Evolutionary conservation across 768 basidiomycete species (phyloP).

Genomic region (Kwoniella sp.): DNA sequence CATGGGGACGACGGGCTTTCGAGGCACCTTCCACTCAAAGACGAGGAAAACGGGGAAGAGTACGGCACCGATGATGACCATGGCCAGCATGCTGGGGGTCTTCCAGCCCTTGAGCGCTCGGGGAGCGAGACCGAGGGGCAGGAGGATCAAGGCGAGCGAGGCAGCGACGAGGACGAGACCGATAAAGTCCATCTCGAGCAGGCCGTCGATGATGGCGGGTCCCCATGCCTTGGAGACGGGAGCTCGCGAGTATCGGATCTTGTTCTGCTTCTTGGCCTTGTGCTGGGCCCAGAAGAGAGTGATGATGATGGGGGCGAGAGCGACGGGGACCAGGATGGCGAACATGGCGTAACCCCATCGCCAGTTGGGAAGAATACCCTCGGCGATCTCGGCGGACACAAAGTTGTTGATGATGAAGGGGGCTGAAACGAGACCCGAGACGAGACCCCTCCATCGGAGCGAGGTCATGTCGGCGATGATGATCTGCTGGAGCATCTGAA

Average conservation of each 20-base stretch:
- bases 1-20: slow-evolving; percentile 60
- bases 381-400: slow-evolving; percentile 50
- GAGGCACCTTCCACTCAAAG: slow-evolving; percentile 55
- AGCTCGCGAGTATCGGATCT: slow-evolving; percentile 12
- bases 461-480: slow-evolving; percentile 53
- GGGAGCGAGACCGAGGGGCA: slow-evolving; percentile 48
- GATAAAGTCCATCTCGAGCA: slow-evolving; percentile 40
- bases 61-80: slow-evolving; percentile 51
- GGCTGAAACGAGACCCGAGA: slow-evolving; percentile 41
- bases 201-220: slow-evolving; percentile 13
- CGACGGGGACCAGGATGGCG: slow-evolving; percentile 48
- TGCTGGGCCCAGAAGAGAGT: slow-evolving; percentile 50
- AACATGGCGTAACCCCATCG: slow-evolving; percentile 53
- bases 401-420: slow-evolving; percentile 52
- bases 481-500: slow-evolving; percentile 52
- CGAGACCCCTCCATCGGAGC: slow-evolving; percentile 48
- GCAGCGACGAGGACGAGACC: slow-evolving; percentile 48
- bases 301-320: slow-evolving; percentile 46
- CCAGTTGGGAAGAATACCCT: slow-evolving; percentile 44
- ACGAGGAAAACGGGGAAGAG: slow-evolving; percentile 31
- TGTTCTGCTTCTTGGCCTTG: slow-evolving; percentile 31
- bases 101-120: slow-evolving; percentile 37
- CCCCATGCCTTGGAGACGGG: slow-evolving; percentile 1
- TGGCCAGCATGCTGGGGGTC: slow-evolving; percentile 48
- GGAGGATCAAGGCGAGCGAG: slow-evolving; percentile 45